Conservation (phyloP, 1,284 basidiomycete species). For the Tremellales sp. region DNA sequence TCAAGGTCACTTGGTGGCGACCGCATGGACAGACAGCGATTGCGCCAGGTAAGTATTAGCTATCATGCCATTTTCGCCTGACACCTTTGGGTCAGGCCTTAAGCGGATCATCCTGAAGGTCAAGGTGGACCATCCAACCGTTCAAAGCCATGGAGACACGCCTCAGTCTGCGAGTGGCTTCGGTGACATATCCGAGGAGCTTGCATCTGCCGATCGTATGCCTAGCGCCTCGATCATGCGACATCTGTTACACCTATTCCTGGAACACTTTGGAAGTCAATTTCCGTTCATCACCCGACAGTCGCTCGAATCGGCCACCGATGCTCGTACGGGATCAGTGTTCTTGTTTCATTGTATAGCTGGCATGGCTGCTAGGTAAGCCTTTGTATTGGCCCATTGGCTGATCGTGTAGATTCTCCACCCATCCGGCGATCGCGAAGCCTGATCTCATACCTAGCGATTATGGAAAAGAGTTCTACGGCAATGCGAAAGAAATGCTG, state of each 20-base stretch:
- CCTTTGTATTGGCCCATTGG: background rate
- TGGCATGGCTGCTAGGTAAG: conserved; percentile 28
- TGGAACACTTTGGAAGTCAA: conserved; percentile 29
- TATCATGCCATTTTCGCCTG: conserved; percentile 5
- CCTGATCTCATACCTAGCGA: conserved; percentile 25
- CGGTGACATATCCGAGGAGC: background rate
- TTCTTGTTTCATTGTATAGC: conserved; percentile 30
- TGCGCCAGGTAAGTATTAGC: conserved; percentile 20
- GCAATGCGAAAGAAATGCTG: conserved; percentile 25
- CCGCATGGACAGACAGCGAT: conserved; percentile 38
- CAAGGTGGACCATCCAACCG: conserved; percentile 21
- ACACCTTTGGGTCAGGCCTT: conserved; percentile 11
- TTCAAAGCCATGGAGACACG: background rate
- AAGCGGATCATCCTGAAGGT: conserved; percentile 34
- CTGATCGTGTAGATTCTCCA: conserved; percentile 23
- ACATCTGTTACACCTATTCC: conserved; percentile 29
- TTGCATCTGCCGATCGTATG: conserved; percentile 11
- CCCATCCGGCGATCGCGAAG: conserved; percentile 28
- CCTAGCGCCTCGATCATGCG: conserved; percentile 20
- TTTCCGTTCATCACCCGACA: conserved; percentile 23
- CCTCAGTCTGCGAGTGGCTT: background rate
- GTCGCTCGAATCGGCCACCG: conserved; percentile 15
- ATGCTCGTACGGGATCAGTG: conserved; percentile 16
- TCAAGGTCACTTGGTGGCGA: conserved; percentile 38
- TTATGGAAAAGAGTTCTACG: conserved; percentile 32